phyloP scores from a whole-genome alignment of 805 yeast genomes.

The Torulaspora indica region DNA sequence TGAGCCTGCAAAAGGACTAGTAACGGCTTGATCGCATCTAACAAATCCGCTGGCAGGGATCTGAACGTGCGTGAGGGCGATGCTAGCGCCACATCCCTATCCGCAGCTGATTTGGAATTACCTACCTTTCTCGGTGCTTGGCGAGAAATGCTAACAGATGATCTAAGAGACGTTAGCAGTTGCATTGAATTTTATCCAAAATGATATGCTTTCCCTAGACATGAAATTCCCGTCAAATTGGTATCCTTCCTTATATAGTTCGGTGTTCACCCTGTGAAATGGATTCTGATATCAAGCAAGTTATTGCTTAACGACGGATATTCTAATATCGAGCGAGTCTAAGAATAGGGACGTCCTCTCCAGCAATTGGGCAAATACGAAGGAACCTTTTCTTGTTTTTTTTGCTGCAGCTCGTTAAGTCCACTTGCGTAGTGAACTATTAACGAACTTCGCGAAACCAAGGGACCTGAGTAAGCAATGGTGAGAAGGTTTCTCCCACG shows the following conservation, averaged over 20 bases:
- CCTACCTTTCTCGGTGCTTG: neutral
- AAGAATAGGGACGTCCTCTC: neutral
- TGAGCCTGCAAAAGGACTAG: slow-evolving; percentile 18
- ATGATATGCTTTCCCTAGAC: neutral
- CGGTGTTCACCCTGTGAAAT: neutral
- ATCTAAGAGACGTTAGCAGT: slow-evolving; percentile 4
- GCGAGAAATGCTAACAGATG: slow-evolving; percentile 7
- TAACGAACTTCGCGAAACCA: slow-evolving; percentile 1
- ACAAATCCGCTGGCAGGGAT: slow-evolving; percentile 14
- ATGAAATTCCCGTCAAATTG: neutral
- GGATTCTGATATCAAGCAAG: neutral
- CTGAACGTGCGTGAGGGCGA: slow-evolving; percentile 7
- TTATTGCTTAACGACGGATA: neutral
- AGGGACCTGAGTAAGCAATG: neutral
- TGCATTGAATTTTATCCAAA: neutral
- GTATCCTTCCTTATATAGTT: slow-evolving; percentile 1
- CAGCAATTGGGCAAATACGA: neutral
- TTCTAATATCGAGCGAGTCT: neutral
- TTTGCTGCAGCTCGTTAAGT: slow-evolving; percentile 3
- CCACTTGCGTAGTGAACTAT: slow-evolving; percentile 1
- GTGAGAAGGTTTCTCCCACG: neutral
- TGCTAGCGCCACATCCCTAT: neutral
- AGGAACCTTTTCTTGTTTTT: neutral
- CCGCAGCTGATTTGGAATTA: neutral
- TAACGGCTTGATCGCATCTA: slow-evolving; percentile 14